Base-by-base conservation (phyloP, 1,284 basidiomycete species). In the Somion occarium region DNA sequence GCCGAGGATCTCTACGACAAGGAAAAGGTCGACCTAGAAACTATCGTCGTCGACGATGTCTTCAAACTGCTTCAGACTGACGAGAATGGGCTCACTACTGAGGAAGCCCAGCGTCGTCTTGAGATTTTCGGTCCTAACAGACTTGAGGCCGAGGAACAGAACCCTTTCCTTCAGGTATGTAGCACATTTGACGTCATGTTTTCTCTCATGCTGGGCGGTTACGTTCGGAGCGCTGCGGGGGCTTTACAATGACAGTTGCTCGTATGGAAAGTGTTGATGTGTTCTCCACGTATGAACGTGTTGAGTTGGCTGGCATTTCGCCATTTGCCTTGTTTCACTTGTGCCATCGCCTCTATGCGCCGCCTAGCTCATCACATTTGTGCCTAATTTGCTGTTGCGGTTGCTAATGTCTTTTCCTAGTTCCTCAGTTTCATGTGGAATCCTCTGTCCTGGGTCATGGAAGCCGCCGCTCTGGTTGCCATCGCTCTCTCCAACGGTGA, bases 361-460 rank as follows among this genome's bases (percentile, higher is more conserved):
- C n/a, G n/a, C n/a, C n/a, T n/a, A n/a, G n/a, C n/a, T n/a, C n/a
- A n/a, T n/a, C n/a, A n/a, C n/a, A n/a, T n/a, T n/a, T n/a, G n/a
- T n/a, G n/a, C n/a, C n/a, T n/a, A n/a, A n/a, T n/a, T n/a, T n/a
- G n/a, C n/a, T n/a, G 15, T 34, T 7, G 7, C 30, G 15, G 30
- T 7, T 34, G 60, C 51, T 38, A 37, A 27, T 15, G 7, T 22
- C 20, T 50, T 64, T 56, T 58, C 65, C 13, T 70, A 97, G 88
- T 97, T 97, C 76, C 76, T 97, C 64, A 86, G 85, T 68, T 98
- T 97, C 80, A 96, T 96, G 93, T 96, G 93, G 93, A 97, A 97
- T 75, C 94, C 94, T 48, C 80, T 98, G 22, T 97, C 94, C 38
- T 98, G 95, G 94, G 96, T 98, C 74, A 99, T 98, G 95, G 95